Base-by-base conservation (phyloP, 352 stramenopile genomes). In the Ophiocytium majus region DNA sequence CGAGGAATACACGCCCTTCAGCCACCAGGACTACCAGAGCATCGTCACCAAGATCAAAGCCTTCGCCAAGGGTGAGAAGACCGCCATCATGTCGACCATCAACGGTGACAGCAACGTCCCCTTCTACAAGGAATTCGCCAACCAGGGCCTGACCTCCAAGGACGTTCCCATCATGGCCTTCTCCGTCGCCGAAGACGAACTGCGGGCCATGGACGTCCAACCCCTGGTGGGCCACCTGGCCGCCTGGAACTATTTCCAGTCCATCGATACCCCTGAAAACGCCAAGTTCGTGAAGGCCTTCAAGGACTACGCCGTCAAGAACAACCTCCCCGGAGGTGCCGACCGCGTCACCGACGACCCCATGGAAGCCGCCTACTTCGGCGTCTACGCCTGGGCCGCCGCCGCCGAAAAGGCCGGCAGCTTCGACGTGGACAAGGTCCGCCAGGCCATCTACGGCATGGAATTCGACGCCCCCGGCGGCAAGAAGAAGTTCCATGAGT, bases 71-170 rank as follows among this genome's bases (percentile, higher is more conserved):
- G 57, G 57, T 28, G 57, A 28, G 19, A 23, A 28, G 28, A 71
- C 57, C 19, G 57, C 57, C 19, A 28, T 71, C 57, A 71, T 71
- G 23, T 71, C 57, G 28, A 71, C 57, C 19, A 71, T 71, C 57
- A 71, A 71, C 57, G 57, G 57, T 71, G 57, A 71, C 28, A 23
- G 19, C 57, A 71, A 71, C 28, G 57, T 71, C 28, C 57, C 57
- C 57, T 71, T 71, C 57, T 71, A 71, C 57, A 71, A 71, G 28
- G 57, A 71, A 28, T 28, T 71, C 19, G 57, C 57, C 19, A 71
- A 71, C 28, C 57, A 71, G 57, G 28, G 28, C 23, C 23, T 71
- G 23, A 23, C 57, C 57, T 23, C 57, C 57, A 28, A 71, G 23
- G 19, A 71, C 23, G 28, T 71, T 71, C 57, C 57, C 23, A 28